Conservation (phyloP, 352 stramenopile genomes). For the Pythium scleroteichum region DNA sequence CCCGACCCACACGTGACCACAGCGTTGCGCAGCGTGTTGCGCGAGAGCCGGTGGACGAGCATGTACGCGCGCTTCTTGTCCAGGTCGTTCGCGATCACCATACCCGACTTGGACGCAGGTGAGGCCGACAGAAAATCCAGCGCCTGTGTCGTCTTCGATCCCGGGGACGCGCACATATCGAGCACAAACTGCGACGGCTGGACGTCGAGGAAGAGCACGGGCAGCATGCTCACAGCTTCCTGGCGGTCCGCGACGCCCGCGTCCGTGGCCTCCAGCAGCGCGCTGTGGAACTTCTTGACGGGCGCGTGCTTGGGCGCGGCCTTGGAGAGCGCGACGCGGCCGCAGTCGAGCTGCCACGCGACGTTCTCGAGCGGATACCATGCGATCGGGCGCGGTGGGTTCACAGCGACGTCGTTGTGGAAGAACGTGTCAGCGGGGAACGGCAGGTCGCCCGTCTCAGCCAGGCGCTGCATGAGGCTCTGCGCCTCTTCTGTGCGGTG, state of each 20-base stretch:
- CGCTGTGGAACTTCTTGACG: slow-evolving; percentile 91
- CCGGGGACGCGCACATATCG: slow-evolving; percentile 95
- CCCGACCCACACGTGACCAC: slow-evolving; percentile 95
- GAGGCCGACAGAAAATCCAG: slow-evolving; percentile 82
- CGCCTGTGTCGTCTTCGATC: slow-evolving; percentile 98
- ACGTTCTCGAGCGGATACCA: slow-evolving; percentile 83
- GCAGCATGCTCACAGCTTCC: slow-evolving; percentile 98
- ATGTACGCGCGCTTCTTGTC: slow-evolving; percentile 98
- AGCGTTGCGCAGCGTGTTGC: slow-evolving; percentile 77
- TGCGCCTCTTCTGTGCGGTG: slow-evolving; percentile 56
- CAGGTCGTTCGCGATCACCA: slow-evolving; percentile 96
- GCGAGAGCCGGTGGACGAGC: slow-evolving; percentile 93
- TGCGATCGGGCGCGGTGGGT: slow-evolving; percentile 62
- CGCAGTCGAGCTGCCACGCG: slow-evolving; percentile 84
- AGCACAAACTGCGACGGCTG: slow-evolving; percentile 80
- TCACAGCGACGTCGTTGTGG: slow-evolving; percentile 54
- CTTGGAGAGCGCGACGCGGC: slow-evolving; percentile 80
- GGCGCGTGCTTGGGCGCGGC: slow-evolving; percentile 73
- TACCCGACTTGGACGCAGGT: slow-evolving; percentile 33
- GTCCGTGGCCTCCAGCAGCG: slow-evolving; percentile 92
- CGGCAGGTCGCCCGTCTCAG: slow-evolving; percentile 41
- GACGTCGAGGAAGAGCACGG: slow-evolving; percentile 95
- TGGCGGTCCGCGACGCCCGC: slow-evolving; percentile 94
- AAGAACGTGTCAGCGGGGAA: slow-evolving; percentile 58
- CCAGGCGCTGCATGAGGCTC: slow-evolving; percentile 52